Conservation (phyloP, 148 eudicot genomes). For the Gaultheria prostrata region DNA sequence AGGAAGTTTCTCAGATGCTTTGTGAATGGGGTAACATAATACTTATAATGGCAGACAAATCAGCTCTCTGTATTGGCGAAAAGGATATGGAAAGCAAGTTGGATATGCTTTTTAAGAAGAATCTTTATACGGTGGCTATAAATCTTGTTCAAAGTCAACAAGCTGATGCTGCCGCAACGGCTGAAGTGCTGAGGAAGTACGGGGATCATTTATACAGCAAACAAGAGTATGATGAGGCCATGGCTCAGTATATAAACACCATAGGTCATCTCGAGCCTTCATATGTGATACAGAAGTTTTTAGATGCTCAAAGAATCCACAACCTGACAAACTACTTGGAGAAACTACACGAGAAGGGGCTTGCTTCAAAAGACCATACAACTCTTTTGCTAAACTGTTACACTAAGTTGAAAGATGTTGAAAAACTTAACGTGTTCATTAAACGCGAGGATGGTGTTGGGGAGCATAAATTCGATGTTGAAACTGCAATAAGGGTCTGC, state of each 20-base stretch:
- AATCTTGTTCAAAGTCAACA: constrained; percentile 96
- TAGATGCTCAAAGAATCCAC: constrained; percentile 97
- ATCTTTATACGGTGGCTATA: constrained; percentile 92
- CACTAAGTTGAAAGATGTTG: constrained; percentile 95
- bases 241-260: constrained; percentile 92
- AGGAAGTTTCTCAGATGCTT: constrained; percentile 89
- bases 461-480: constrained; percentile 90
- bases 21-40: constrained; percentile 98
- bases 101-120: constrained; percentile 94
- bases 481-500: constrained; percentile 94
- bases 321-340: constrained; percentile 95
- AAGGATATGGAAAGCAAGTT: constrained; percentile 99
- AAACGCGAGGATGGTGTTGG: constrained; percentile 82
- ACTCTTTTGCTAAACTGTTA: constrained; percentile 92
- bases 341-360: constrained; percentile 88
- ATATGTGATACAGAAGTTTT: constrained; percentile 90
- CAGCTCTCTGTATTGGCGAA: constrained; percentile 83
- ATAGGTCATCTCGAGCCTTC: constrained; percentile 98
- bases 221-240: constrained; percentile 89
- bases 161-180: constrained; percentile 99
- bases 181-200: constrained; percentile 93
- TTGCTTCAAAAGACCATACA: constrained; percentile 95
- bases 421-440: constrained; percentile 77
- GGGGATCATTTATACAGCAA: constrained; percentile 92
- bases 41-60: constrained; percentile 79